Evolutionary conservation across 306 rosid genomes (phyloP), one percentile per base, ranked within the genome.

Genomic region (Casuarina equisetifolia): DNA sequence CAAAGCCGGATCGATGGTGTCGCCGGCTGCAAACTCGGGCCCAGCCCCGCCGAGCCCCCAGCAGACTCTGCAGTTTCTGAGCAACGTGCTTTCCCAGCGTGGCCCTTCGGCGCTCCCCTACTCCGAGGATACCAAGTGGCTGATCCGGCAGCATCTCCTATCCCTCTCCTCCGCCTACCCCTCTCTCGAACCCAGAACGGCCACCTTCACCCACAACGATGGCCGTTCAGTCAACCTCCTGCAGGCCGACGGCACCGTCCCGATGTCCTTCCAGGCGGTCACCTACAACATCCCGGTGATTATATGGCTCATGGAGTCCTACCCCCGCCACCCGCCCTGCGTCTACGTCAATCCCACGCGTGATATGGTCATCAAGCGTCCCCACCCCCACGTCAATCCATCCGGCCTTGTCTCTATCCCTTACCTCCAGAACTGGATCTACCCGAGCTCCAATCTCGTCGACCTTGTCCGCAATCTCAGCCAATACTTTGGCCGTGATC

Each of bases 101-200:
- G 99, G 99, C 36, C 99, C 98, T 32, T 81, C 97, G 0, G 91
- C 97, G 5, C 92, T 95, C 0, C 99, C 99, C 0, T 96, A 96
- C 70, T 57, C 91, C 0, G 97, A 92, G 54, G 98, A 96, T 61
- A 83, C 92, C 1, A 96, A 96, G 74, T 92, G 99, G 98, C 86
- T 85, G 4, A 92, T 96, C 88, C 98, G 99, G 4, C 96, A 93
- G 69, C 99, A 96, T 67, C 86, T 96, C 0, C 79, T 96, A 0
- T 6, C 92, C 3, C 92, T 96, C 59, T 82, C 86, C 73, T 25
- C 89, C 10, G 45, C 82, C 9, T 86, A 71, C 82, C 91, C 97
- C 3, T 96, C 99, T 0, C 87, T 96, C 0, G 91, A 90, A 2
- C 94, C 98, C 73, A 91, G 91, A 57, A 91, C 99, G 11, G 99